Conservation (phyloP, 2,329 filamentous ascomycete species). For the Parafenestella ontariensis region DNA sequence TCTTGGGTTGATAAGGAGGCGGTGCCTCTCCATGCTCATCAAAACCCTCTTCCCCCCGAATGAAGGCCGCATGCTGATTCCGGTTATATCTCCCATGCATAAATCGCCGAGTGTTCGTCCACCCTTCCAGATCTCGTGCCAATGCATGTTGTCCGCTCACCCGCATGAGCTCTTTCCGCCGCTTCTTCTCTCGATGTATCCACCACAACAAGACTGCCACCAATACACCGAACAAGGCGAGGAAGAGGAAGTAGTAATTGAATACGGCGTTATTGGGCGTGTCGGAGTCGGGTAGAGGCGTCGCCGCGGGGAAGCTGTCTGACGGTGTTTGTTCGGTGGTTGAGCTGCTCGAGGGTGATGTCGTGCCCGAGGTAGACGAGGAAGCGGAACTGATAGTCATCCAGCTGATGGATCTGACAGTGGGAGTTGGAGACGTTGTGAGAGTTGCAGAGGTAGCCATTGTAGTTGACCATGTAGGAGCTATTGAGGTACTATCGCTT, state of each 20-base stretch:
- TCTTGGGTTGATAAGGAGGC: constrained; percentile 63
- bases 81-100: constrained; percentile 34
- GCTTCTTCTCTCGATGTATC: constrained; percentile 54
- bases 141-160: constrained; percentile 43
- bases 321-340: constrained; percentile 4
- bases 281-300: constrained; percentile 2
- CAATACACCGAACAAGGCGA: constrained; percentile 59
- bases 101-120: constrained; percentile 40
- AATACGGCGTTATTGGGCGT: constrained; percentile 40
- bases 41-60: constrained; percentile 61
- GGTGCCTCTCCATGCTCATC: constrained; percentile 71
- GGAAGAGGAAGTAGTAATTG: constrained; percentile 64
- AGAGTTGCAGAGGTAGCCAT: no score
- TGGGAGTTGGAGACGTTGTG: background rate
- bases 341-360: background rate
- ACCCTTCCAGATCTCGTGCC: constrained; percentile 47
- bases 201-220: constrained; percentile 53
- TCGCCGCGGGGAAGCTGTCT: constrained; percentile 16
- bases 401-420: background rate
- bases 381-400: background rate
- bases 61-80: constrained; percentile 20
- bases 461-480: no score
- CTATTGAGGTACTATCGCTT: background rate
- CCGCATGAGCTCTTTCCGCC: constrained; percentile 36
- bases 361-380: background rate